These are phyloP conservation scores for Aspergillus sp. DNA, from an alignment of 2,329 filamentous ascomycete species.

Conservation along the genomic window DNA sequence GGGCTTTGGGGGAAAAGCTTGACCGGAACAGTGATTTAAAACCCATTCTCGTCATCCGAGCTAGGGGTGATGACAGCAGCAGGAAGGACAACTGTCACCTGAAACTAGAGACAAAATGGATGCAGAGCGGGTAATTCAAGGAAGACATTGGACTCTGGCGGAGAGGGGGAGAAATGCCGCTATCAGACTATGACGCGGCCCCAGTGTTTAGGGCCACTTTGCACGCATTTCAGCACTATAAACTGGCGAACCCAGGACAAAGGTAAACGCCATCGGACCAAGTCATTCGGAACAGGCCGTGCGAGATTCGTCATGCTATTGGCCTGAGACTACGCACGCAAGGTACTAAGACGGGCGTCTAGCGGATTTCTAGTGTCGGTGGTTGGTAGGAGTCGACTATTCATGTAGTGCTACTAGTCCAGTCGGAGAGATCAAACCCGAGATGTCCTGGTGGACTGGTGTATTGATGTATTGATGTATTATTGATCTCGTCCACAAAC, in stretches of 20 bases:
- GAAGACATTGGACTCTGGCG: not conserved
- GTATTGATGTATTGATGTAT: no score
- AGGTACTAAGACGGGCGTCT: conserved; percentile 2
- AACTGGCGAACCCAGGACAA: not conserved
- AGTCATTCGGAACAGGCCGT: conserved; percentile 1
- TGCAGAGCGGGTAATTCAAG: not conserved
- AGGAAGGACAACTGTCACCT: conserved; percentile 4
- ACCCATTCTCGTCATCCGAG: not conserved
- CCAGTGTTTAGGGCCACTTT: not conserved
- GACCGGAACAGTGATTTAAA: not conserved
- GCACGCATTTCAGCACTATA: not conserved
- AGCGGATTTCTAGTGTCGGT: not conserved
- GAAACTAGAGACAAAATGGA: not conserved
- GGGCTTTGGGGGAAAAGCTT: not conserved
- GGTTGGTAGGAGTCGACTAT: not conserved
- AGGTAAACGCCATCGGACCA: not conserved
- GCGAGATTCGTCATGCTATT: conserved; percentile 3
- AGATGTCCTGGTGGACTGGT: no score
- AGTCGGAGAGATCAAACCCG: no score
- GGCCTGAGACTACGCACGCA: not conserved
- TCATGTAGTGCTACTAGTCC: no score
- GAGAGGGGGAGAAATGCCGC: not conserved
- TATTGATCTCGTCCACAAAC: no score
- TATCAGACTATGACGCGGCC: conserved; percentile 9
- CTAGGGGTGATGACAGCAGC: not conserved